Base-by-base conservation (phyloP, 2,329 filamentous ascomycete genomes). In the Fusarium compactum region DNA sequence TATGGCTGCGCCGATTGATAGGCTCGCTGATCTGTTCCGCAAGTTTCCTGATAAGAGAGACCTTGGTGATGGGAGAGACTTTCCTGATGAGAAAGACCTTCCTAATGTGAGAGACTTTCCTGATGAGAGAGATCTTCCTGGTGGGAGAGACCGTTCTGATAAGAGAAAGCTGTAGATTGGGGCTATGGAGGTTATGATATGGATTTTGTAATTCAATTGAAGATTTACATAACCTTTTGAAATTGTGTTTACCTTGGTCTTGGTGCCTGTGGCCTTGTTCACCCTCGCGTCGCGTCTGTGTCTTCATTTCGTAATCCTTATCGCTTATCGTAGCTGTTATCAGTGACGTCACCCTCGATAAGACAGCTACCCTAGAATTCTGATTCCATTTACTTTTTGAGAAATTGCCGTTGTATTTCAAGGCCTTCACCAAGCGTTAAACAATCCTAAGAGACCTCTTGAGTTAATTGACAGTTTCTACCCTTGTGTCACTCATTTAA, bases 1-100 rank as follows among this genome's bases (percentile, higher is more conserved):
- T 24, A 65, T 90, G 76, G 78, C 85, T 0, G 86, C 87, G 16
- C 88, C 88, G 0, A 79, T 90, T 20, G 89, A 90, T 74, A 83
- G 82, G 62, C 65, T 90, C 32, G 78, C 78, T 40, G 87, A 90
- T 74, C 53, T 88, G 9, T 87, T 89, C 67, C 78, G 84, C 22
- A 86, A 84, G 73, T 90, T 88, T 69, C 68, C 50, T 12, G 48
- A 68, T 4, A 52, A 67, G 47, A 50, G 20, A 22, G 32, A 32
- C 30, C 30, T 14, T 32, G 1, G 3, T 27, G 30, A 32, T 16
- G 30, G 16, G 2, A 32, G 30, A 15, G 30, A 32, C 14, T 3
- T 32, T 8, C 30, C 30, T 32, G 30, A 32, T 32, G 30, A 32
- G 30, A 8, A 16, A 32, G 30, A 32, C 14, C 30, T 32, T 32